Base-by-base conservation (phyloP, 2,329 filamentous ascomycete species). In the Parafenestella ontariensis region DNA sequence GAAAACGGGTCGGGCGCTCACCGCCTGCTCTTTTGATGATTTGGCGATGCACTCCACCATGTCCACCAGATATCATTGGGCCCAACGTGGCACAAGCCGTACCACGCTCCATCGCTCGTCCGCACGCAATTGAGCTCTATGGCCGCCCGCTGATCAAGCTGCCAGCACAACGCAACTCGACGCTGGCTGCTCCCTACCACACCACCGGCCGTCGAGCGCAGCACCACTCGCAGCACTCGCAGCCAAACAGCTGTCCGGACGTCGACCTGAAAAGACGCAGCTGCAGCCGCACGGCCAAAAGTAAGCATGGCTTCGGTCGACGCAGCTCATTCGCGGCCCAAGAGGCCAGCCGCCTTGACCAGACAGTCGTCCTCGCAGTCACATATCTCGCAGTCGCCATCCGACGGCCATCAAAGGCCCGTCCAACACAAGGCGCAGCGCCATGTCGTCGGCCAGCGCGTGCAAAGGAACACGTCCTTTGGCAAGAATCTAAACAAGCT, bases 401-500 rank as follows among this genome's bases (percentile, higher is more conserved):
- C 70, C 46, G 74, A 77, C 50, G 54, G 59, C 46, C 60, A 64
- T 54, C 63, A 63, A 43, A 61, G 64, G 53, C 51, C 68, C 47
- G 57, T 61, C 9, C 62, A 66, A 52, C 69, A 69, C 54, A 76
- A 77, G 56, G 65, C 64, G 45, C 68, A 67, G 62, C 73, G 73
- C 61, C 70, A 78, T 68, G 73, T 78, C 58, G 76, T 77, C 37
- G 75, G 74, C 65, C 67, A 71, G 51, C 75, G 76, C 66, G 65
- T 78, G 56, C 72, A 70, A 59, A 62, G 76, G 52, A 78, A 78
- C 51, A 56, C 67, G 11, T 78, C 77, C 26, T 65, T 70, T 49
- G 75, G 76, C 58, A 78, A 78, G 67, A 77, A 77, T 56, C 72
- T 78, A 47, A 76, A 72, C 70, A 78, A 78, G 66, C 66, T 75